Base-by-base conservation (phyloP, 306 rosid genomes). In the Spatholobus suberectus region DNA sequence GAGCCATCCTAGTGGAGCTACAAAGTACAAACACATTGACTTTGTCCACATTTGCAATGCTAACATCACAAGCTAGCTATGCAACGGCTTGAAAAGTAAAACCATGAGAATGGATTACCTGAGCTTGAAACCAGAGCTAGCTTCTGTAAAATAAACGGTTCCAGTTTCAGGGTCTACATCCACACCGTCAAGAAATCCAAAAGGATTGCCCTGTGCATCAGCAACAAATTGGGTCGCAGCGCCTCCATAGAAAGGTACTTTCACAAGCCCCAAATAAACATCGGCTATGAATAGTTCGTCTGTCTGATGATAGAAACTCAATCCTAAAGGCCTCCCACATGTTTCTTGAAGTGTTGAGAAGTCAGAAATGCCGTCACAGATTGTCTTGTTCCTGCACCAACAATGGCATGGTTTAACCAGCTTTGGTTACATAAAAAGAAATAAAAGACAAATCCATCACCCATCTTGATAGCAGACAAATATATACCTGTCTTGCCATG, bases 251-350 rank as follows among this genome's bases (percentile, higher is more conserved):
- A 15, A 66, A 55, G 74, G 62, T 35, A 84, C 87, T 41, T 67
- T 77, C 15, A 70, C 17, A 5, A 88, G 73, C 27, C 91, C 90
- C 70, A 34, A 43, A 80, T 83, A 88, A 17, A 89, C 89, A 88
- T 88, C 86, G 1, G 89, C 87, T 10, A 82, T 61, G 20, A 81
- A 90, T 5, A 90, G 24, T 1, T 84, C 80, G 1, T 78, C 72
- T 73, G 84, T 73, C 10, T 27, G 18, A 46, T 21, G 6, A 59
- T 82, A 35, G 76, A 88, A 90, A 35, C 61, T 83, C 35, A 86
- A n/a, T 23, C 91, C 89, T 69, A 86, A 41, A 58, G 91, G 93
- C 81, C 93, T 88, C 23, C 91, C 93, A 83, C 93, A 86, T 0
- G 6, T 82, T 43, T 66, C 63, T 70, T 86, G 83, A 27, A 70